A percentile compares a stretch with the other conserved stretches of the same genome.
Evolutionary conservation across 2,329 filamentous ascomycete species (phyloP).

Genomic region (Cryphonectria radicalis): DNA sequence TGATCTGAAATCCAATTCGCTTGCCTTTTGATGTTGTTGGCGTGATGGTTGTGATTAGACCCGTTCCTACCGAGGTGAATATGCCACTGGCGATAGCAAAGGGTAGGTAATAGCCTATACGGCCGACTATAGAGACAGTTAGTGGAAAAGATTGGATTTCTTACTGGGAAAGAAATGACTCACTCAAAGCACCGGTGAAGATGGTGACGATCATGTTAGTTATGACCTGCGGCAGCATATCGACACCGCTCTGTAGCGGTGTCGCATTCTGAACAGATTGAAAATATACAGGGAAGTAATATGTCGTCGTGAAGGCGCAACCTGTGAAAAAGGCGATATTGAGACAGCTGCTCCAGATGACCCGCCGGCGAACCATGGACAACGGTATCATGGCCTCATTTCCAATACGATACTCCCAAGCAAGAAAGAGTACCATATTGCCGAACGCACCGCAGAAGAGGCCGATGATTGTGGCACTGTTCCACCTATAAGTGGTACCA

Average conservation of each 20-base stretch:
- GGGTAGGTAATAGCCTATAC: conserved; percentile 8
- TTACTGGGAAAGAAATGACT: too few relatives aligned
- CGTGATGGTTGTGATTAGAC: conserved; percentile 1
- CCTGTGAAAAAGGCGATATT: too few relatives aligned
- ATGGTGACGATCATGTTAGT: conserved; percentile 11
- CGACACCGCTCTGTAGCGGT: conserved; percentile 5
- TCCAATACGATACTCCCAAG: conserved; percentile 3
- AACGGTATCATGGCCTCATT: conserved; percentile 9
- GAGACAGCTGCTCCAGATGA: conserved; percentile 10
- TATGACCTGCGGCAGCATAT: conserved; percentile 13
- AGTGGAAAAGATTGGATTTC: too few relatives aligned
- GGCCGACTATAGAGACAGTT: background rate
- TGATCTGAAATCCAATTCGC: conserved; percentile 10
- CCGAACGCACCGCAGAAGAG: background rate
- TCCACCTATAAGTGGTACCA: background rate
- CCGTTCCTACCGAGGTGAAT: conserved; percentile 5
- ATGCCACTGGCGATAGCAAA: conserved; percentile 9
- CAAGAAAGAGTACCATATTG: background rate
- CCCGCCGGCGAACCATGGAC: background rate
- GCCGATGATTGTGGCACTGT: conserved; percentile 4
- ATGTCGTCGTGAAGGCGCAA: too few relatives aligned
- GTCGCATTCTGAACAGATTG: conserved; percentile 5
- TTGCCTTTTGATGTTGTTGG: background rate
- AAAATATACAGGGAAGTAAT: conserved; percentile 11
- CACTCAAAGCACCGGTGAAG: background rate